These are phyloP conservation scores for Mycosarcoma mackinlayi DNA, from an alignment of 1,284 basidiomycete species.

Conservation along the genomic window DNA sequence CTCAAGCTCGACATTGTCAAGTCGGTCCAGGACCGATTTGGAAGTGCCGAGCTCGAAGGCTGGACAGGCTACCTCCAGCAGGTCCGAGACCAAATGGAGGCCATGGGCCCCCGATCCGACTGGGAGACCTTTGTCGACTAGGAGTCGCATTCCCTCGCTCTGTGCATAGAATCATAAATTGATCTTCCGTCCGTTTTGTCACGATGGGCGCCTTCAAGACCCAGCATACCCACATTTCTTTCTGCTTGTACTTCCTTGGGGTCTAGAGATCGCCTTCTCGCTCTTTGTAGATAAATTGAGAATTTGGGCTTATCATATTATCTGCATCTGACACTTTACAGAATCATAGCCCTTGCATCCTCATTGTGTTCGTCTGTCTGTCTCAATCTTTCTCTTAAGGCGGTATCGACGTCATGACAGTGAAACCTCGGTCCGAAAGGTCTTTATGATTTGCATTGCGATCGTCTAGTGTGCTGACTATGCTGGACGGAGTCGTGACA, in stretches of 20 bases:
- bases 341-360: too few species aligned
- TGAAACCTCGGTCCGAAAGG: too few species aligned
- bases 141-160: background rate
- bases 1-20: slow-evolving; percentile 34
- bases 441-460: too few species aligned
- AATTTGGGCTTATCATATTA: background rate
- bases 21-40: slow-evolving; percentile 28
- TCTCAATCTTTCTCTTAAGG: background rate
- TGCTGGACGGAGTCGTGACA: too few species aligned
- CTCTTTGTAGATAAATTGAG: background rate
- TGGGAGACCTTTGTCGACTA: slow-evolving; percentile 48
- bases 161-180: slow-evolving; percentile 1
- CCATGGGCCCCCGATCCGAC: slow-evolving; percentile 39
- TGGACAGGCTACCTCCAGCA: slow-evolving; percentile 41
- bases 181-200: background rate
- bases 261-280: background rate
- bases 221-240: slow-evolving; percentile 7
- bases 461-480: too few species aligned
- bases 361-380: too few species aligned
- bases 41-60: slow-evolving; percentile 15
- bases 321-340: too few species aligned
- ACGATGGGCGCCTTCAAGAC: background rate
- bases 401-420: too few species aligned
- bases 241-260: background rate
- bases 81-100: slow-evolving; percentile 38